Percentiles rank a stretch among this genome's conserved stretches.
Evolutionary conservation across 2,329 filamentous ascomycete genomes (phyloP).

Genomic region (Xenoacremonium recifei): DNA sequence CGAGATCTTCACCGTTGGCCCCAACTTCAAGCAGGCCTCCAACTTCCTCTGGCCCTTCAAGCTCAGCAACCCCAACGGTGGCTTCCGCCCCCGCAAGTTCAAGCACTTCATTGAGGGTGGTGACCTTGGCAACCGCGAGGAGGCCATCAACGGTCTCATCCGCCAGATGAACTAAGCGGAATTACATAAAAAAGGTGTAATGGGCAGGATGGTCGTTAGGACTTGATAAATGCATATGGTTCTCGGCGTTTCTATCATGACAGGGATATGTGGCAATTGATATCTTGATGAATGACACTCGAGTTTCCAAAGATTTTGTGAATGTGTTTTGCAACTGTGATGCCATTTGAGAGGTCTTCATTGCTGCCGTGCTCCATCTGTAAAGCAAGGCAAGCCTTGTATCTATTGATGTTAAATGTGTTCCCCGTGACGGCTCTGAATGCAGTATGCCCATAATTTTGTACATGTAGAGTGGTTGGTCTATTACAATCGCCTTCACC

Average conservation of each 20-base stretch:
- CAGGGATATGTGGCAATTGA: slow-evolving; percentile 38
- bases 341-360: too few species aligned
- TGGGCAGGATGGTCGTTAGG: slow-evolving; percentile 26
- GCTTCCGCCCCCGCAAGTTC: slow-evolving; percentile 96
- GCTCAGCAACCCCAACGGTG: slow-evolving; percentile 96
- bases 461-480: slow-evolving; percentile 17
- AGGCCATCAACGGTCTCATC: slow-evolving; percentile 94
- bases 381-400: too few species aligned
- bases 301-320: slow-evolving; percentile 36
- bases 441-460: background rate
- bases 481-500: slow-evolving; percentile 7
- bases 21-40: slow-evolving; percentile 99
- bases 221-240: slow-evolving; percentile 35
- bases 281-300: slow-evolving; percentile 40
- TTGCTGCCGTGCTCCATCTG: too few species aligned
- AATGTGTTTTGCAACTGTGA: slow-evolving; percentile 24
- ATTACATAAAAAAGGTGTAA: slow-evolving; percentile 17
- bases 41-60: slow-evolving; percentile 99
- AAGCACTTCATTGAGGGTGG: slow-evolving; percentile 98
- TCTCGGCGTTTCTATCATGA: slow-evolving; percentile 42
- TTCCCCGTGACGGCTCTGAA: background rate
- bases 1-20: slow-evolving; percentile 97
- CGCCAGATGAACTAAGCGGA: slow-evolving; percentile 90
- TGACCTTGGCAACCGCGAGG: slow-evolving; percentile 98
- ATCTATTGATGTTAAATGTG: too few species aligned